Conservation (phyloP, 83 land plant genomes). For the Picea abies region DNA sequence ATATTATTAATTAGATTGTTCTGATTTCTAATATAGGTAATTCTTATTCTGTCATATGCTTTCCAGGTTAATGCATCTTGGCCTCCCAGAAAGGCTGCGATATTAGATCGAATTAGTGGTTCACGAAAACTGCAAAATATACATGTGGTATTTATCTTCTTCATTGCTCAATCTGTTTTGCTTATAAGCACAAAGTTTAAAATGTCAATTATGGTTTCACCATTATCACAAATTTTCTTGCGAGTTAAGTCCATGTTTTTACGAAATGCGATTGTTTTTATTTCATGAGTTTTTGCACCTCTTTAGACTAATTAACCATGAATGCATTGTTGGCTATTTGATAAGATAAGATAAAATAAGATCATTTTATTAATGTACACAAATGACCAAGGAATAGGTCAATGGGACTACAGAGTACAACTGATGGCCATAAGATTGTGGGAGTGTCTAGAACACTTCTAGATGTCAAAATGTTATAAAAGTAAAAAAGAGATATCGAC, state of each 20-base stretch:
- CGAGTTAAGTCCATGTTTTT: neutral
- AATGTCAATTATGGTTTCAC: neutral
- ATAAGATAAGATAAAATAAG: too few relatives aligned
- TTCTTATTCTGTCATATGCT: neutral
- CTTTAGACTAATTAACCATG: too few relatives aligned
- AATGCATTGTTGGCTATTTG: too few relatives aligned
- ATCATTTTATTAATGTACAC: too few relatives aligned
- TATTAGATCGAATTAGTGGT: conserved; percentile 34
- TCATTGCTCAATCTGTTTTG: neutral
- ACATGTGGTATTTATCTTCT: conserved; percentile 20
- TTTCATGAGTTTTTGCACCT: neutral
- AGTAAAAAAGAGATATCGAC: too few relatives aligned
- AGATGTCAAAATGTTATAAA: too few relatives aligned
- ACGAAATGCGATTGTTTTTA: neutral
- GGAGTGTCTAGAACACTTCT: too few relatives aligned
- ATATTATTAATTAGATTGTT: neutral
- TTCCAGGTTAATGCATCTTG: conserved; percentile 31
- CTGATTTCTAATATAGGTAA: neutral
- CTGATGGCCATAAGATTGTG: too few relatives aligned
- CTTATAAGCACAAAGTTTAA: neutral
- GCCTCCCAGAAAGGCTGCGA: conserved; percentile 31
- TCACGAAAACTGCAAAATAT: conserved; percentile 37
- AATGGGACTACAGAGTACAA: too few relatives aligned
- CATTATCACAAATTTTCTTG: too few relatives aligned
- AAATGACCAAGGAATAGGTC: too few relatives aligned